phyloP scores from a whole-genome alignment of 2,329 filamentous ascomycete species.

The Fusarium albosuccineum region DNA sequence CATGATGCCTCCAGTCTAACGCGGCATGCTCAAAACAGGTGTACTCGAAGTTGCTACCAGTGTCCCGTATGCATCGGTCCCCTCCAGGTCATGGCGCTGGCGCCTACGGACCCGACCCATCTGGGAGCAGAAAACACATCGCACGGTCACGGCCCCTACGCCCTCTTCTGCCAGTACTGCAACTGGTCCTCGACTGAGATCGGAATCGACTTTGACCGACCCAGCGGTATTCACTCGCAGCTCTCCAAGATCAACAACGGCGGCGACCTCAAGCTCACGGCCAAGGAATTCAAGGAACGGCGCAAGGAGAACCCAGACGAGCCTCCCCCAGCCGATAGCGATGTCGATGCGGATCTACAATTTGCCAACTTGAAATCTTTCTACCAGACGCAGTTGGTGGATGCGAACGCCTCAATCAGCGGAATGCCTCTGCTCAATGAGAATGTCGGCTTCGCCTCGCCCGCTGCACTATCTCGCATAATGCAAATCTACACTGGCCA shows the following conservation, averaged over 20 bases:
- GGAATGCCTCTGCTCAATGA: conserved; percentile 58
- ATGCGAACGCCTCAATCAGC: conserved; percentile 66
- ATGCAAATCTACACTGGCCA: conserved; percentile 89
- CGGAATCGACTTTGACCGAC: conserved; percentile 89
- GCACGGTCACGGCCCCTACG: conserved; percentile 69
- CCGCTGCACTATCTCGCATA: conserved; percentile 85
- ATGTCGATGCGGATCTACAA: conserved; percentile 74
- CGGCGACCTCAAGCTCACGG: conserved; percentile 63
- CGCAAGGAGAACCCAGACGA: conserved; percentile 60
- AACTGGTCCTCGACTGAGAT: conserved; percentile 93
- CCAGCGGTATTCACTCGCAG: conserved; percentile 87
- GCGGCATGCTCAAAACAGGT: conserved; percentile 63
- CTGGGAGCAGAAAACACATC: conserved; percentile 56
- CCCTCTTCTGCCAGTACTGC: conserved; percentile 90
- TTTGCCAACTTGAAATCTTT: conserved; percentile 83
- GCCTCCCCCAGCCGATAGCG: conserved; percentile 56
- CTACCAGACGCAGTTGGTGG: conserved; percentile 82
- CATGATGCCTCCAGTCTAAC: conserved; percentile 37
- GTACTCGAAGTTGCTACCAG: conserved; percentile 94
- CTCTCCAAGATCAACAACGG: conserved; percentile 78
- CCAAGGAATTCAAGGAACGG: conserved; percentile 65
- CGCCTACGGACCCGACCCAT: conserved; percentile 63
- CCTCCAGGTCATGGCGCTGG: conserved; percentile 79
- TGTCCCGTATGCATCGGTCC: conserved; percentile 91
- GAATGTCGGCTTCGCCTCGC: conserved; percentile 74